phyloP scores from a whole-genome alignment of 2,329 filamentous ascomycete genomes.

The Geosmithia flava region DNA sequence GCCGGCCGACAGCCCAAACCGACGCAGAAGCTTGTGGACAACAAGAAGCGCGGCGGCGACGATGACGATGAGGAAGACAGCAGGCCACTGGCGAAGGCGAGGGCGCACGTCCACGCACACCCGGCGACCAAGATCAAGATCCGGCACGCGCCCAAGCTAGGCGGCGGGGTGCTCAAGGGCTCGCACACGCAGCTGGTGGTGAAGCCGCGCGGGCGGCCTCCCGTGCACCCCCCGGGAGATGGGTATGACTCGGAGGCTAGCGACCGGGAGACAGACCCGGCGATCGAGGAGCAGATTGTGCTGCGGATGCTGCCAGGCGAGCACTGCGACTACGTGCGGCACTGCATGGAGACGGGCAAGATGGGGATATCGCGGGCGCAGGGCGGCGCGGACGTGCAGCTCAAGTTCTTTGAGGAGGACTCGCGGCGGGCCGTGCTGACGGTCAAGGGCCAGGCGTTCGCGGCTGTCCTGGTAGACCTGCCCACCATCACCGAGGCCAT shows the following conservation, averaged over 20 bases:
- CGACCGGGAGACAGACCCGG: constrained; percentile 76
- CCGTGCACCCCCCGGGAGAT: constrained; percentile 62
- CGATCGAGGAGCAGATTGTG: constrained; percentile 81
- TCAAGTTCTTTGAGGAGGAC: constrained; percentile 69
- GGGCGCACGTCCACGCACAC: constrained; percentile 18
- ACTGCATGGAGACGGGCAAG: constrained; percentile 62
- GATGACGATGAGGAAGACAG: constrained; percentile 35
- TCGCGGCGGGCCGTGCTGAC: constrained; percentile 61
- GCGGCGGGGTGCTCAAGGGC: constrained; percentile 10
- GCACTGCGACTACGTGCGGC: constrained; percentile 72
- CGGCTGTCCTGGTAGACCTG: constrained; percentile 68
- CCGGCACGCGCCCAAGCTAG: constrained; percentile 21
- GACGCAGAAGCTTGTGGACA: constrained; percentile 41
- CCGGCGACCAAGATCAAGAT: constrained; percentile 44
- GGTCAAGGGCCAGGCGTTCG: constrained; percentile 60
- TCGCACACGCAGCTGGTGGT: constrained; percentile 29
- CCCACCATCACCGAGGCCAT: constrained; percentile 81
- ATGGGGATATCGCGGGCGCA: constrained; percentile 53
- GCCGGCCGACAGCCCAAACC: constrained; percentile 47
- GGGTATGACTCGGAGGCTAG: constrained; percentile 96
- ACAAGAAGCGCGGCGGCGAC: constrained; percentile 49
- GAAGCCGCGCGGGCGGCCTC: constrained; percentile 55
- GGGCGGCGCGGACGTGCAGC: constrained; percentile 63
- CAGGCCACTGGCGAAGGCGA: constrained; percentile 8
- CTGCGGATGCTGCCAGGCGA: constrained; percentile 78